Conservation (phyloP, 441 rosid genomes). For the Francoa sonchifolia region DNA sequence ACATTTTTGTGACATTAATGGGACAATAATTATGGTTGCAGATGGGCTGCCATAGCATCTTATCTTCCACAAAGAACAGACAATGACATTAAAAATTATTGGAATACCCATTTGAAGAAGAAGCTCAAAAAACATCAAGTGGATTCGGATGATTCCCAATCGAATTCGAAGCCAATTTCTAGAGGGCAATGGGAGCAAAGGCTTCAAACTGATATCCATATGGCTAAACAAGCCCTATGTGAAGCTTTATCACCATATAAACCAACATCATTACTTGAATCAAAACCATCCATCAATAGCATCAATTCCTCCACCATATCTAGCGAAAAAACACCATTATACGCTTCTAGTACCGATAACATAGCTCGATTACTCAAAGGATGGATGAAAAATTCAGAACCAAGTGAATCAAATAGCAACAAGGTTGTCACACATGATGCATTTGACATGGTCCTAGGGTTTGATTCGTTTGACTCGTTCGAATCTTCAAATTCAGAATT, state of each 20-base stretch:
- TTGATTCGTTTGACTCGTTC: constrained; percentile 24
- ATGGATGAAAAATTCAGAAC: constrained; percentile 43
- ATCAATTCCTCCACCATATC: too few species aligned
- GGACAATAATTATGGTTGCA: too few species aligned
- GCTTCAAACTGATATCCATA: constrained; percentile 54
- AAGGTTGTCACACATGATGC: too few species aligned
- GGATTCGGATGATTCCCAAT: constrained; percentile 20
- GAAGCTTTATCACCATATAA: constrained; percentile 47
- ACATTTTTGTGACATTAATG: too few species aligned
- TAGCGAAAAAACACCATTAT: too few species aligned
- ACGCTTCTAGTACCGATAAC: constrained; percentile 49
- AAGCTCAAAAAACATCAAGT: constrained; percentile 35
- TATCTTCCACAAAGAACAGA: constrained; percentile 63
- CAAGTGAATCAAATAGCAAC: too few species aligned
- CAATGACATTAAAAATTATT: constrained; percentile 54
- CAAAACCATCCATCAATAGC: too few species aligned
- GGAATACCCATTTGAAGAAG: constrained; percentile 64
- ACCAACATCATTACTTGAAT: constrained; percentile 17
- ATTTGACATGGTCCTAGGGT: too few species aligned
- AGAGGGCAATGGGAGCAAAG: constrained; percentile 69
- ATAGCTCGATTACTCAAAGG: constrained; percentile 51
- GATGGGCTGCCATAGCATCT: constrained; percentile 75
- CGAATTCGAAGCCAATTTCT: constrained; percentile 21
- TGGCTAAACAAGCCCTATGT: constrained; percentile 51
- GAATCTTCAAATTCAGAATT: constrained; percentile 29